Percentiles rank a stretch among this genome's conserved stretches.
Evolutionary conservation across 2,329 filamentous ascomycete species (phyloP).

Genomic region (Ceratocystis lukuohia): DNA sequence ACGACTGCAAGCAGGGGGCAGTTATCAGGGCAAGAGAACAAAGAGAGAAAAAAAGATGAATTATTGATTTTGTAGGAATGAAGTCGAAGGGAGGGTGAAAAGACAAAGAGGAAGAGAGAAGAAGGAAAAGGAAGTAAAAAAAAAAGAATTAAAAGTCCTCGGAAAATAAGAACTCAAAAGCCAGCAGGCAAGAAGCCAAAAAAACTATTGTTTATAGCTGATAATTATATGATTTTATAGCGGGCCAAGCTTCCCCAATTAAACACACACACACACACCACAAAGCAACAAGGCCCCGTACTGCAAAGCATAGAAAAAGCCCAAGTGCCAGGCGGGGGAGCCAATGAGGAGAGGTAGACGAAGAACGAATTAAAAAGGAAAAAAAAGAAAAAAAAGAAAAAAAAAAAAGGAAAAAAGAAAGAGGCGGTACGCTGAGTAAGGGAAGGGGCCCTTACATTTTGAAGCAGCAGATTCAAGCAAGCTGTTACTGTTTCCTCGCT

Average conservation of each 20-base stretch:
- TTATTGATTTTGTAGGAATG: not conserved
- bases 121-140: not conserved
- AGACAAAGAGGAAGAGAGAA: not conserved
- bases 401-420: not conserved
- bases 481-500: no score
- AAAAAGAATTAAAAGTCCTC: not conserved
- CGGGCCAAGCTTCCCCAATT: no score
- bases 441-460: no score
- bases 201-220: not conserved
- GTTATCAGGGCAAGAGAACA: slow-evolving; percentile 3
- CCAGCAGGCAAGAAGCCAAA: no score
- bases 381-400: not conserved
- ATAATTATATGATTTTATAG: no score
- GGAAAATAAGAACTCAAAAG: not conserved
- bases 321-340: not conserved
- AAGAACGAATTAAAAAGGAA: not conserved
- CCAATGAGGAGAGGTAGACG: not conserved
- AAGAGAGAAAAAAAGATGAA: not conserved
- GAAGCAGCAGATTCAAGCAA: no score
- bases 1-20: slow-evolving; percentile 1
- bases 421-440: not conserved
- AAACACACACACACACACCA: no score
- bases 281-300: not conserved
- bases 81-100: not conserved
- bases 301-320: not conserved